Evolutionary conservation across 2,329 filamentous ascomycete genomes (phyloP).

Genomic region (Pleomassaria siparia): DNA sequence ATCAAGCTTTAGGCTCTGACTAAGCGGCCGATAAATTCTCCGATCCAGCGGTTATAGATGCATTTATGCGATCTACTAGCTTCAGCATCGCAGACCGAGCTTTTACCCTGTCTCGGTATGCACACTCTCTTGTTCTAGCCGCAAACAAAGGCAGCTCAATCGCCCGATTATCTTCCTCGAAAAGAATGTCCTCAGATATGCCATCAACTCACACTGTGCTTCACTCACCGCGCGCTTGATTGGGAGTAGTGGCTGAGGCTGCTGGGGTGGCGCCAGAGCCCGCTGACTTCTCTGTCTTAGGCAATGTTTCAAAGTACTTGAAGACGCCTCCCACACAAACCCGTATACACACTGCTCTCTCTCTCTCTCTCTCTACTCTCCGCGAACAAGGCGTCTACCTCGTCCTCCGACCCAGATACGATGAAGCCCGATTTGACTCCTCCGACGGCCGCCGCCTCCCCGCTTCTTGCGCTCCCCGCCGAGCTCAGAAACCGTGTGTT

Average conservation of each 20-base stretch:
- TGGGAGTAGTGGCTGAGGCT: slow-evolving; percentile 7
- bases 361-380: slow-evolving; percentile 1
- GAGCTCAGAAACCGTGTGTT: slow-evolving; percentile 22
- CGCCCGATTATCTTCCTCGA: too few species aligned
- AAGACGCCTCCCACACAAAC: slow-evolving; percentile 10
- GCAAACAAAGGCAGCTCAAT: too few species aligned
- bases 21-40: neutral
- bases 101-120: too few species aligned
- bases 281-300: slow-evolving; percentile 10
- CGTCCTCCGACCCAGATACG: neutral
- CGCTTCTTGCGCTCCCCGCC: slow-evolving; percentile 16
- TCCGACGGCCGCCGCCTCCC: slow-evolving; percentile 9
- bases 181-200: neutral
- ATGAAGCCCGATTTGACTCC: neutral
- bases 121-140: too few species aligned
- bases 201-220: neutral
- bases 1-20: neutral
- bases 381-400: neutral
- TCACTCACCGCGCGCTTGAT: neutral
- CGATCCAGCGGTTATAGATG: neutral
- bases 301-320: slow-evolving; percentile 9
- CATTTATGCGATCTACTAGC: neutral
- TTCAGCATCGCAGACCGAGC: neutral
- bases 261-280: neutral
- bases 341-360: neutral